Percentiles rank a stretch among this genome's conserved stretches.
These are phyloP conservation scores for Firmiana major DNA, from an alignment of 345 rosid genomes.

Conservation along the genomic window DNA sequence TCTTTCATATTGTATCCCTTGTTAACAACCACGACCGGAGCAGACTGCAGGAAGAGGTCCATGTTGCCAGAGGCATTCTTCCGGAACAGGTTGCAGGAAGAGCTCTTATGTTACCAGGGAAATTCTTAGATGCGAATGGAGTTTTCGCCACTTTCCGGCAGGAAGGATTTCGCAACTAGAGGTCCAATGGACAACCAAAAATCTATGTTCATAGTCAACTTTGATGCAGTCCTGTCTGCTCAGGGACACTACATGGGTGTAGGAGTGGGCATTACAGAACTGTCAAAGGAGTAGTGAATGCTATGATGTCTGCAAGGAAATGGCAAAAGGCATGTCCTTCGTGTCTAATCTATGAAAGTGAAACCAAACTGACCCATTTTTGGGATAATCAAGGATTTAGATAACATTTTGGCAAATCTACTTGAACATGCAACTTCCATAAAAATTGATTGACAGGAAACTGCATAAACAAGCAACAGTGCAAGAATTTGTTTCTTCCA, in stretches of 20 bases:
- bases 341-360: not conserved
- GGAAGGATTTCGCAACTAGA: not conserved
- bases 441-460: not conserved
- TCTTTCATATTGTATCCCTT: no score
- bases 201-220: not conserved
- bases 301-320: not conserved
- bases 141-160: no score
- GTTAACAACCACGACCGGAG: no score
- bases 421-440: not conserved
- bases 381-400: not conserved
- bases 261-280: not conserved
- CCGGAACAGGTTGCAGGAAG: not conserved
- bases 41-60: no score
- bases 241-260: not conserved
- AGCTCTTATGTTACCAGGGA: not conserved
- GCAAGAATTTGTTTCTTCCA: not conserved
- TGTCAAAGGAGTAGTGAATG: not conserved
- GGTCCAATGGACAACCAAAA: not conserved
- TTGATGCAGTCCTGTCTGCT: not conserved
- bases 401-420: not conserved
- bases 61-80: no score
- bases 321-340: not conserved
- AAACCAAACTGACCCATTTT: not conserved
- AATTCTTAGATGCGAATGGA: not conserved
- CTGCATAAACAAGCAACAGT: not conserved